phyloP scores from a whole-genome alignment of 1,284 basidiomycete genomes.

The Leccinum griseonigrum region DNA sequence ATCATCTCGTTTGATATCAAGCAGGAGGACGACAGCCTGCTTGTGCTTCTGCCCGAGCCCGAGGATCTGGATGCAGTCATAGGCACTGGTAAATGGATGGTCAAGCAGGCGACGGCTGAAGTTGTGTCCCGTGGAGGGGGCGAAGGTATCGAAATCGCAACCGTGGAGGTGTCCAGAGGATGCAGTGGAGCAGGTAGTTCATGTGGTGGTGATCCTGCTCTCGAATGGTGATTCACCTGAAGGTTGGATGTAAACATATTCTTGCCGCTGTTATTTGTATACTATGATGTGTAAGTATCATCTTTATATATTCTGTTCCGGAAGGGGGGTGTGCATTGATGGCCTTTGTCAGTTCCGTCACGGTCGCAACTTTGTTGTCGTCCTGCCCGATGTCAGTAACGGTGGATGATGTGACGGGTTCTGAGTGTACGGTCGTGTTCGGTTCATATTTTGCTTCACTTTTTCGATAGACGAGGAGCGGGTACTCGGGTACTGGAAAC shows the following conservation, averaged over 20 bases:
- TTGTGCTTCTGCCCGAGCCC: constrained; percentile 55
- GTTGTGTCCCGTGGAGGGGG: constrained; percentile 42
- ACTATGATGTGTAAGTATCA: neutral
- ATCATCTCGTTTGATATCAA: constrained; percentile 67
- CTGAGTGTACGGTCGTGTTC: too few species aligned
- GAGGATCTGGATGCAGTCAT: constrained; percentile 63
- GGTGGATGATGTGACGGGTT: too few species aligned
- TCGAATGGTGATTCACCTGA: constrained; percentile 20
- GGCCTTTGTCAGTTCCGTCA: too few species aligned
- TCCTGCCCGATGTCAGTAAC: too few species aligned
- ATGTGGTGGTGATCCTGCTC: constrained; percentile 13
- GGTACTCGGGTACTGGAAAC: too few species aligned
- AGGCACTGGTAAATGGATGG: constrained; percentile 66
- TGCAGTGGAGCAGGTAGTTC: neutral
- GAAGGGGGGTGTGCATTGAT: too few species aligned
- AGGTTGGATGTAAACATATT: neutral
- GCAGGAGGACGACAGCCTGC: constrained; percentile 45
- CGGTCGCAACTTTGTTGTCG: too few species aligned
- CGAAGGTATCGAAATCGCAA: constrained; percentile 46
- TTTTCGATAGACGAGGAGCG: too few species aligned
- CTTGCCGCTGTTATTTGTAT: neutral
- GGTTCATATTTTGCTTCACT: too few species aligned
- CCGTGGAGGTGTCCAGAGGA: constrained; percentile 5
- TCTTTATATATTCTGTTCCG: neutral
- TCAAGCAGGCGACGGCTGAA: constrained; percentile 50